A percentile compares a stretch with the other conserved stretches of the same genome.
phyloP scores from a whole-genome alignment of 768 basidiomycete species.

The Sutorius australiensis region DNA sequence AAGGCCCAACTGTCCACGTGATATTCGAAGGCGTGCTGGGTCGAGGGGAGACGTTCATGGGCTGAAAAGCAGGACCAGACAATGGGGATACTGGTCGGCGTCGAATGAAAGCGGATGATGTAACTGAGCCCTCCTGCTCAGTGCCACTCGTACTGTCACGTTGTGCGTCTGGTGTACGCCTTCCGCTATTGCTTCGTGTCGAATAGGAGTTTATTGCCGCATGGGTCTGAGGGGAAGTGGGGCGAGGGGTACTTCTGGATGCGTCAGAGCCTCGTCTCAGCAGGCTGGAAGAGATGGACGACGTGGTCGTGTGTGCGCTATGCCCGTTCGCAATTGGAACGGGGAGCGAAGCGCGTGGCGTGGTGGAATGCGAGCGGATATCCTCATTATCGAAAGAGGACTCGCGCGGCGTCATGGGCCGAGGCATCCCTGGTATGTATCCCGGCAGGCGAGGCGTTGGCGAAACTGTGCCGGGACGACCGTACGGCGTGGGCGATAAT shows the following conservation, averaged over 20 bases:
- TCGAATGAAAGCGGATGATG: conserved; percentile 51
- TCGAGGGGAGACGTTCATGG: conserved; percentile 50
- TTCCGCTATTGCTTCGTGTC: conserved; percentile 59
- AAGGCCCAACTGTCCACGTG: conserved; percentile 54
- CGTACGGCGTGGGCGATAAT: conserved; percentile 57
- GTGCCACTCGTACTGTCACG: conserved; percentile 35
- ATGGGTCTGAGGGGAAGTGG: conserved; percentile 43
- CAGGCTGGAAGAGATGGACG: conserved; percentile 37
- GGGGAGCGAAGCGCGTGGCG: conserved; percentile 76
- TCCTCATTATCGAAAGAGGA: conserved; percentile 63
- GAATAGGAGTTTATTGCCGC: conserved; percentile 44
- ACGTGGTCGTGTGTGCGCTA: conserved; percentile 34
- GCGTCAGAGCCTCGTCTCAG: conserved; percentile 55
- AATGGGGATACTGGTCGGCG: conserved; percentile 74
- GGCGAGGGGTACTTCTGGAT: conserved; percentile 46
- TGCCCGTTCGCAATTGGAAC: conserved; percentile 36
- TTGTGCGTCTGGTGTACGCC: conserved; percentile 57
- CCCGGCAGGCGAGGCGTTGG: conserved; percentile 63
- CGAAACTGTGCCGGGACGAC: conserved; percentile 48
- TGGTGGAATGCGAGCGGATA: conserved; percentile 63
- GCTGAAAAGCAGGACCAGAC: conserved; percentile 56
- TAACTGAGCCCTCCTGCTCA: conserved; percentile 41
- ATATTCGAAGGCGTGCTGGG: conserved; percentile 70
- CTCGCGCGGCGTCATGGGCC: conserved; percentile 88
- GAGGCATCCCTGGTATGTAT: conserved; percentile 86